Base-by-base conservation (phyloP, 2,329 filamentous ascomycete genomes). In the Aspergillus eucalypticola region DNA sequence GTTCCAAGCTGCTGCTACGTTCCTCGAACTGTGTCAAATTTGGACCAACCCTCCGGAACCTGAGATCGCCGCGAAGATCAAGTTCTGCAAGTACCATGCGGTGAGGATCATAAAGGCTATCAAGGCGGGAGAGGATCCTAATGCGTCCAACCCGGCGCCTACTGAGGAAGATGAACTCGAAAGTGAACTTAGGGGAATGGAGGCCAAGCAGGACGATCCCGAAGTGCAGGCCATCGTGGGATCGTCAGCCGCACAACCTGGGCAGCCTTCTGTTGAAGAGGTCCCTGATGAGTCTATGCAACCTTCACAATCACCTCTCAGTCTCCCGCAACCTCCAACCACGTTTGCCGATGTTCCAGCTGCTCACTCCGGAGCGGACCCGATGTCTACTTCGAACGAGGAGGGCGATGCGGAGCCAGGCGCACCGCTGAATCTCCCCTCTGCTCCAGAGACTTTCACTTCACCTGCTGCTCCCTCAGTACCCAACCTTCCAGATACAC, bases 71-170 rank as follows among this genome's bases (percentile, higher is more conserved):
- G 86, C 92, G 57, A 98, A 96, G 81, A 92, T 94, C 77, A 97
- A 96, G 75, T 99, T 91, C 73, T 92, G 94, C 44, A 99, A 98
- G 76, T 99, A 91, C 84, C 96, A 98, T 75, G 93, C 94, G 2
- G 81, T 94, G 38, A 87, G 95, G 60, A 99, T 99, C 71, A 83
- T 90, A 15, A 96, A 91, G 77, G 95, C 95, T 10, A 85, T 97
- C 70, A 95, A 93, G 71, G 90, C 93, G 42, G 92, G 92, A 56
- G 89, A 91, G 66, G 93, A 99, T 71, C 95, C 95, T 3, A 99
- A 99, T 76, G 87, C 89, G 58, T 90, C 91, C 7, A 98, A 98
- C 71, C 94, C 94, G 0, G 86, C 86, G 59, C 82, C 79, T 4
- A 82, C 88, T 56, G 81, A 85, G 58, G 75, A 79, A 19, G 81